Evolutionary conservation across 148 eudicot species (phyloP).

Genomic region (Tetragonia tetragonoides): DNA sequence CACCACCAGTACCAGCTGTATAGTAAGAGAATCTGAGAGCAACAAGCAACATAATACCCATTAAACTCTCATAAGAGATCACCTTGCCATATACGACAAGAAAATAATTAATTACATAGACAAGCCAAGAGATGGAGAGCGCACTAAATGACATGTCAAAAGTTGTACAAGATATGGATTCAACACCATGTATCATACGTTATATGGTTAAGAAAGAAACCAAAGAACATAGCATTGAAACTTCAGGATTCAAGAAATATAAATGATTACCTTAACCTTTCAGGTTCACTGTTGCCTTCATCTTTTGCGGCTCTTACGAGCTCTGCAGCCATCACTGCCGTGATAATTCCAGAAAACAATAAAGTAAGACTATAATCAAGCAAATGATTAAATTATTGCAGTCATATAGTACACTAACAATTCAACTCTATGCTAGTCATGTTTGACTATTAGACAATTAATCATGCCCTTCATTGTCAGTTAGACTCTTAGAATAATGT

Average conservation of each 20-base stretch:
- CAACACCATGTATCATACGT: not conserved
- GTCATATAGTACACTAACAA: not conserved
- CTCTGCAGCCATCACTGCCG: slow-evolving; percentile 98
- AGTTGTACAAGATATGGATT: not conserved
- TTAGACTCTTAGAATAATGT: not conserved
- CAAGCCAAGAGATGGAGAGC: not conserved
- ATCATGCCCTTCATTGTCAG: not conserved
- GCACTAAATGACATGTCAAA: not conserved
- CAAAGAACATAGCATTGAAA: not conserved
- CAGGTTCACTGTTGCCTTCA: slow-evolving; percentile 68
- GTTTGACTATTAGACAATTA: not conserved
- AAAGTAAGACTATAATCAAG: not conserved
- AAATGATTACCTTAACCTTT: slow-evolving; percentile 66
- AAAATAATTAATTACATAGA: not conserved
- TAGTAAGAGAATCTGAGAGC: slow-evolving; percentile 81
- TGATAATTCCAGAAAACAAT: not conserved
- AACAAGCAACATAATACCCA: slow-evolving; percentile 5
- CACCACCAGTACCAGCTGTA: slow-evolving; percentile 99
- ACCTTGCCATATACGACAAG: not conserved
- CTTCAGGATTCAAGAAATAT: not conserved
- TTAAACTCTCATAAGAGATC: not conserved
- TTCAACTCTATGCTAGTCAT: not conserved
- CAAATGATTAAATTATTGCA: not conserved
- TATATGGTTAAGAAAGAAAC: not conserved
- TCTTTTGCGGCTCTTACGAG: slow-evolving; percentile 73